A percentile compares a stretch with the other conserved stretches of the same genome.
Conservation (phyloP, 257 asterid species). For the Perilla frutescens region DNA sequence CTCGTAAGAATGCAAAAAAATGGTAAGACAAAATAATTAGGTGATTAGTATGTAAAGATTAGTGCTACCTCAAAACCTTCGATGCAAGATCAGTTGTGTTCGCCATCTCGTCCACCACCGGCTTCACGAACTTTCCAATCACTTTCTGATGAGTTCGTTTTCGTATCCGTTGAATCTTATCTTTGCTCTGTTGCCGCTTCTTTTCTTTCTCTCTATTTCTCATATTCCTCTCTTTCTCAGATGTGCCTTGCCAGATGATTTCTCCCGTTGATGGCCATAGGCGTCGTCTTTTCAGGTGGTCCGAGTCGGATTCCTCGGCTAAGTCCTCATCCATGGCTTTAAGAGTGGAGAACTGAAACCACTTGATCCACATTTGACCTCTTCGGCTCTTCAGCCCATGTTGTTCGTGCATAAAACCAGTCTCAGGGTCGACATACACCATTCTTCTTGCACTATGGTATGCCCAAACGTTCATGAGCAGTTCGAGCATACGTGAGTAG, state of each 20-base stretch:
- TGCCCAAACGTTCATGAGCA: constrained; percentile 92
- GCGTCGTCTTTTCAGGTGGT: constrained; percentile 63
- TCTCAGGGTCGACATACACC: constrained; percentile 74
- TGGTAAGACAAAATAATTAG: constrained; percentile 32
- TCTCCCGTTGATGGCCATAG: constrained; percentile 97
- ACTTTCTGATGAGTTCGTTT: constrained; percentile 74
- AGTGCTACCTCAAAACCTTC: constrained; percentile 45
- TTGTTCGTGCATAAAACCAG: constrained; percentile 81
- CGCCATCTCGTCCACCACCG: constrained; percentile 56
- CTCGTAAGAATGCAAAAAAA: constrained; percentile 31
- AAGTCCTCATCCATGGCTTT: constrained; percentile 91
- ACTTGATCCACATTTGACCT: constrained; percentile 92
- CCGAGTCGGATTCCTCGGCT: constrained; percentile 82
- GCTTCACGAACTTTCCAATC: constrained; percentile 85
- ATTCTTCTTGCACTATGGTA: constrained; percentile 91
- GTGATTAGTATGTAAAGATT: constrained; percentile 6
- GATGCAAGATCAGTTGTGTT: constrained; percentile 47
- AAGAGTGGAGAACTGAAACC: constrained; percentile 76
- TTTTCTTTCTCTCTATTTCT: constrained; percentile 70
- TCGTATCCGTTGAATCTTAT: constrained; percentile 73
- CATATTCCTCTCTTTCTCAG: constrained; percentile 66
- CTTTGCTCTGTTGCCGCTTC: constrained; percentile 71
- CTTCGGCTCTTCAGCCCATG: constrained; percentile 65
- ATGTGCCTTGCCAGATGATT: constrained; percentile 79
- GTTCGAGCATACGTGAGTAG: constrained; percentile 81